These are phyloP conservation scores for Fraxinus velutina DNA, from an alignment of 305 asterid species.

Conservation along the genomic window DNA sequence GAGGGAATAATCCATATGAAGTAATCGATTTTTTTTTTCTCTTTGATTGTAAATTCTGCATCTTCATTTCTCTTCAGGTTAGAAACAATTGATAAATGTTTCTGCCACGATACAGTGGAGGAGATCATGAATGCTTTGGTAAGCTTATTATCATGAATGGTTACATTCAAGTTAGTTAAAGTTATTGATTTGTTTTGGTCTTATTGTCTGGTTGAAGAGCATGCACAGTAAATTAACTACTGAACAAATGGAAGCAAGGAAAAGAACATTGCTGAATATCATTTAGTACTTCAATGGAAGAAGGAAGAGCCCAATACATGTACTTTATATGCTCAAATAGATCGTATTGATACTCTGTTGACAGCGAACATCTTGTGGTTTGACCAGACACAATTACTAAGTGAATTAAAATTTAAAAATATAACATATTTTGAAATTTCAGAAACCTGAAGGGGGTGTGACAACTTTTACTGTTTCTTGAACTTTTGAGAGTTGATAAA, in stretches of 20 bases:
- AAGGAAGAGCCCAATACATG: not conserved
- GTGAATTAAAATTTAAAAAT: not conserved
- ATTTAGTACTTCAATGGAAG: not conserved
- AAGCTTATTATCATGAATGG: slow-evolving; percentile 26
- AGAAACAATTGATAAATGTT: slow-evolving; percentile 65
- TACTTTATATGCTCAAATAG: not conserved
- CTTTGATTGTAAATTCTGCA: not conserved
- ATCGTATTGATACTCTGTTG: not conserved
- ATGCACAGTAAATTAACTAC: not conserved
- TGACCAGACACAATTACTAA: not conserved
- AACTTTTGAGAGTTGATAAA: not conserved
- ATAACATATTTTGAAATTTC: not conserved
- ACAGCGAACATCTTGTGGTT: not conserved
- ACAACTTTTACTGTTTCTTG: not conserved
- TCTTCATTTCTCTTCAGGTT: slow-evolving; percentile 43
- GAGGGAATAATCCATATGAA: not conserved
- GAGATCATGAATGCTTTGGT: slow-evolving; percentile 88
- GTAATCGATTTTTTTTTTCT: not conserved
- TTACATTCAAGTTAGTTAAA: not conserved
- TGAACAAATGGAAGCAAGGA: not conserved
- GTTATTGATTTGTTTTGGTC: slow-evolving; percentile 4
- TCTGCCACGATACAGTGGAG: slow-evolving; percentile 76
- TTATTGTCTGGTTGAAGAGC: slow-evolving; percentile 8
- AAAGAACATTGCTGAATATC: not conserved
- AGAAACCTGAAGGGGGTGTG: not conserved